Percentiles rank a stretch among this genome's conserved stretches.
Conservation (phyloP, 805 yeast species). For the Sungouiella thailandica region DNA sequence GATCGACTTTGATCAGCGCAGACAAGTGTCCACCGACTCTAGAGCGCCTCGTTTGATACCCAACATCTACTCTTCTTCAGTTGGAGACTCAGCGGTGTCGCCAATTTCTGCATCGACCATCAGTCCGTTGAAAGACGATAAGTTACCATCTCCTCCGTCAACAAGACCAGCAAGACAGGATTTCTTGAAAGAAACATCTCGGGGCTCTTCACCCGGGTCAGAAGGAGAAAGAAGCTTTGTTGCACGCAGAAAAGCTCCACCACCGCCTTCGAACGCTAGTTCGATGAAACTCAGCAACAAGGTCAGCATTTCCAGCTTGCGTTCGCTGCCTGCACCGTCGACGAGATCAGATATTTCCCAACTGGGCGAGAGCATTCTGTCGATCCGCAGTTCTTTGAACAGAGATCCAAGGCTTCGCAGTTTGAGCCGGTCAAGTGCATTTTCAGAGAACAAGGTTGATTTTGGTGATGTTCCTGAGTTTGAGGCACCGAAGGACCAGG, state of each 20-base stretch:
- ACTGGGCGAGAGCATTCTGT: slow-evolving; percentile 8
- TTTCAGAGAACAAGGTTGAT: slow-evolving; percentile 65
- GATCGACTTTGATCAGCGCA: slow-evolving; percentile 74
- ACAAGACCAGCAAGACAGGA: not conserved
- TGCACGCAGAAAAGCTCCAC: slow-evolving; percentile 69
- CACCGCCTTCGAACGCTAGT: slow-evolving; percentile 44
- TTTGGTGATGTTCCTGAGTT: slow-evolving; percentile 67
- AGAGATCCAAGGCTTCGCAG: not conserved
- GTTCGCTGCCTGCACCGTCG: slow-evolving; percentile 4
- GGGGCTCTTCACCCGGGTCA: slow-evolving; percentile 7
- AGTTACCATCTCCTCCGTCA: not conserved
- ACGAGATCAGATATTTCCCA: slow-evolving; percentile 5
- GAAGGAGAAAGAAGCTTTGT: slow-evolving; percentile 36
- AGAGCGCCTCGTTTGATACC: slow-evolving; percentile 34
- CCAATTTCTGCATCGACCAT: slow-evolving; percentile 35
- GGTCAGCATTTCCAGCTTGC: slow-evolving; percentile 8
- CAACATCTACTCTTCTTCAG: slow-evolving; percentile 16
- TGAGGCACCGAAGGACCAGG: slow-evolving; percentile 3
- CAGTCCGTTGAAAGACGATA: slow-evolving; percentile 21
- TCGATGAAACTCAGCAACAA: slow-evolving; percentile 12
- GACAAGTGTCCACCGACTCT: slow-evolving; percentile 66
- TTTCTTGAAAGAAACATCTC: not conserved
- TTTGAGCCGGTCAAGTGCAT: slow-evolving; percentile 36
- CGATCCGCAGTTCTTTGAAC: slow-evolving; percentile 3
- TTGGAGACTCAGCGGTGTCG: slow-evolving; percentile 18